A percentile compares a stretch with the other conserved stretches of the same genome.
Conservation (phyloP, 352 stramenopile genomes). For the Globisporangium paroecandrum region DNA sequence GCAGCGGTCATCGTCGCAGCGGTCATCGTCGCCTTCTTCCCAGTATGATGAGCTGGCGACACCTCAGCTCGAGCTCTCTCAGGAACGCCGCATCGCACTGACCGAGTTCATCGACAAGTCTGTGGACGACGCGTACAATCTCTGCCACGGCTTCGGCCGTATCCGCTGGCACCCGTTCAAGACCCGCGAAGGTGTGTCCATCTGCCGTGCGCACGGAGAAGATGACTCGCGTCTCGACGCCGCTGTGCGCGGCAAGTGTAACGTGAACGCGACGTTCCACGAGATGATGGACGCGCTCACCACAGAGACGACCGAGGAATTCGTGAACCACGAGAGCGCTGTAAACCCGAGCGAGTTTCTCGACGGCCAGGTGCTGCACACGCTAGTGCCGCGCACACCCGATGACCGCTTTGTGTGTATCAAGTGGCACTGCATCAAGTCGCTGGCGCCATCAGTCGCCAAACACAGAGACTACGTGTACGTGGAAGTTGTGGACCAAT, state of each 20-base stretch:
- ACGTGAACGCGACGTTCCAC: constrained; percentile 64
- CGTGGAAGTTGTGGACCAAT: constrained; percentile 79
- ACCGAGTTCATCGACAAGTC: constrained; percentile 75
- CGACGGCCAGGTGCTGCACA: constrained; percentile 73
- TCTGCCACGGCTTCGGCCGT: constrained; percentile 72
- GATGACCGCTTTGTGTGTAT: constrained; percentile 74
- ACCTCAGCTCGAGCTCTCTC: constrained; percentile 10
- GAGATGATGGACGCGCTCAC: constrained; percentile 80
- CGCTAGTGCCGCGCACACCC: constrained; percentile 57
- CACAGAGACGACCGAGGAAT: constrained; percentile 65
- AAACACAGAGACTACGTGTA: constrained; percentile 84
- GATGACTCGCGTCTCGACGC: constrained; percentile 64
- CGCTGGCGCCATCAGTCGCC: constrained; percentile 63
- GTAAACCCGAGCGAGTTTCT: constrained; percentile 77
- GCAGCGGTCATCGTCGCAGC: constrained; percentile 9
- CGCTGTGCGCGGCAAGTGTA: constrained; percentile 68
- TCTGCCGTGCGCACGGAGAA: constrained; percentile 61
- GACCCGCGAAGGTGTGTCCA: constrained; percentile 61
- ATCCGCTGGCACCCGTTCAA: constrained; percentile 71
- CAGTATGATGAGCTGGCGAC: constrained; percentile 5
- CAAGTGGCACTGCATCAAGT: constrained; percentile 81
- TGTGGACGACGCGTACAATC: constrained; percentile 78
- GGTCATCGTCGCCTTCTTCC: constrained; percentile 9
- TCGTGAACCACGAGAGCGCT: constrained; percentile 54
- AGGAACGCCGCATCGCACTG: constrained; percentile 27